Evolutionary conservation across 2,329 filamentous ascomycete species (phyloP), one percentile per base, ranked within the genome.

Genomic region (Colletotrichum destructivum): DNA sequence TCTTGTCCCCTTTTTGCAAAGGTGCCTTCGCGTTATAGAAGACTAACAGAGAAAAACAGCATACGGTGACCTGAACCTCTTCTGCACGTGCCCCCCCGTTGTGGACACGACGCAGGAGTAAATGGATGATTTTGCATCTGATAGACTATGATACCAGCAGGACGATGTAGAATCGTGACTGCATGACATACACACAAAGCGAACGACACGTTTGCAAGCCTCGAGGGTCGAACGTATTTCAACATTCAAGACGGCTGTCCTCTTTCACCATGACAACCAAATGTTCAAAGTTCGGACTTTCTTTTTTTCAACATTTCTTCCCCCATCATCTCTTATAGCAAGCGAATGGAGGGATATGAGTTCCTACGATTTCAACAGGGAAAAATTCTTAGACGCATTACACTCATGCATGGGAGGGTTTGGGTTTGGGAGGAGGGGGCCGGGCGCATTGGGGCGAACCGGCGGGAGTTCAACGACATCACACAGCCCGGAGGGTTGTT

Each of bases 21-120:
- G 31, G 8, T 8, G 8, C 31, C 2, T 35, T 7, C 4, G 21
- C 5, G 23, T 55, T 3, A 18, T 5, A 40, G 31, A 18, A 42
- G 63, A 31, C 75, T 79, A 62, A 77, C 75, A 56, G 1, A n/a
- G 16, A 35, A 1, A 35, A 23, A 42, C 76, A 96, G 94, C 94
- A 15, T 98, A 94, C 78, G 95, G 95, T 71, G 95, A 98, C 79
- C 89, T 92, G 78, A 97, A 98, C 84, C 89, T 98, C 73, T 98
- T 98, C 88, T 98, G 95, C 87, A 97, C 94, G 12, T 98, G 95
- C 81, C 93, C 94, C 49, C 94, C 95, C 0, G 93, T 97, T 9
- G 93, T 94, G 82, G 87, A 88, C 75, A 88, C 86, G 18, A 87
- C 84, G 1, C 79, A 78, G 47, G 74, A 76, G 72, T 72, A 60